Evolutionary conservation across 768 basidiomycete genomes (phyloP).

Genomic region (Auriculariales sp.): DNA sequence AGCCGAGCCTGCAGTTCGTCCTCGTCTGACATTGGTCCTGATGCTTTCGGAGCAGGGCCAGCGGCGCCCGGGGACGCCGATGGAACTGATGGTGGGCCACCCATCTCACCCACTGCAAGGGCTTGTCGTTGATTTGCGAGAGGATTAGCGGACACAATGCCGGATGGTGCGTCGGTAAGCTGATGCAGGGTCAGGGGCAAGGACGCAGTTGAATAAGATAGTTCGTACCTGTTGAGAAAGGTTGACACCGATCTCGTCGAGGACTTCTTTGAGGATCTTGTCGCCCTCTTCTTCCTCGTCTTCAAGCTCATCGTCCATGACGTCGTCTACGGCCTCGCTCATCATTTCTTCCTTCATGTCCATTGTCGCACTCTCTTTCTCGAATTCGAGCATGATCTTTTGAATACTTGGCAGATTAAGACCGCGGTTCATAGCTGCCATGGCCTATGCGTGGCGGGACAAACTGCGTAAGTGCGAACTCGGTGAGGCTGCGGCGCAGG

Average conservation of each 20-base stretch:
- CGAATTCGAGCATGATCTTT: slow-evolving; percentile 95
- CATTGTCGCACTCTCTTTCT: slow-evolving; percentile 95
- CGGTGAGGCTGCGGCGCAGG: neutral
- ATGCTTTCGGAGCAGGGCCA: slow-evolving; percentile 8
- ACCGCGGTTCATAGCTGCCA: slow-evolving; percentile 95
- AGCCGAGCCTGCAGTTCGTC: slow-evolving; percentile 88
- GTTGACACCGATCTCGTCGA: slow-evolving; percentile 92
- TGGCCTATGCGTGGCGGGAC: slow-evolving; percentile 44
- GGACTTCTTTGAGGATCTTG: slow-evolving; percentile 85
- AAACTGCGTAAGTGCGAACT: slow-evolving; percentile 2
- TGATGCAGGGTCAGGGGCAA: slow-evolving; percentile 18
- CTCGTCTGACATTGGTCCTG: slow-evolving; percentile 50
- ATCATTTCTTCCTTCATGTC: slow-evolving; percentile 99
- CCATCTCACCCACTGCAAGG: slow-evolving; percentile 70
- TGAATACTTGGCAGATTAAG: slow-evolving; percentile 91
- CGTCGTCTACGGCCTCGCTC: slow-evolving; percentile 96
- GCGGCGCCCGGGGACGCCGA: slow-evolving; percentile 6
- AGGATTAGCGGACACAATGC: slow-evolving; percentile 47
- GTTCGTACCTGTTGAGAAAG: slow-evolving; percentile 65
- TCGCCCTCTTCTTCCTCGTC: slow-evolving; percentile 96
- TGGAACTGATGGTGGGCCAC: slow-evolving; percentile 21
- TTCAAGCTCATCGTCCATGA: slow-evolving; percentile 82
- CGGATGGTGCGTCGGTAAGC: slow-evolving; percentile 75
- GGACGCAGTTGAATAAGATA: slow-evolving; percentile 7
- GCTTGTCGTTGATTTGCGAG: slow-evolving; percentile 55